phyloP scores from a whole-genome alignment of 2,329 filamentous ascomycete species.

The Fusarium domesticum region DNA sequence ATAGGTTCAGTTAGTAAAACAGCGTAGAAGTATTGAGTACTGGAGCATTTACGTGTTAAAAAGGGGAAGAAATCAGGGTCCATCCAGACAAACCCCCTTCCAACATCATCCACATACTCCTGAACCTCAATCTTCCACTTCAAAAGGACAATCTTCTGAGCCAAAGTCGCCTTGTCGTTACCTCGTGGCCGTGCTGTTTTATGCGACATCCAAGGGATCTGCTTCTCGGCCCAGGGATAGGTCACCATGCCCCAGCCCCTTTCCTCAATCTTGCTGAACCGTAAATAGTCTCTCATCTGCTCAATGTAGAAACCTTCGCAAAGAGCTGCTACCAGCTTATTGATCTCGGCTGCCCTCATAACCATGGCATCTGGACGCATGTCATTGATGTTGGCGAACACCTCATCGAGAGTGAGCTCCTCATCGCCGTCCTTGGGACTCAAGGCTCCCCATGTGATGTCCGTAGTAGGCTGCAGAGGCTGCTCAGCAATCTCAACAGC shows the following conservation, averaged over 20 bases:
- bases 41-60: constrained; percentile 42
- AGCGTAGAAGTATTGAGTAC: background rate
- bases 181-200: constrained; percentile 16
- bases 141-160: constrained; percentile 43
- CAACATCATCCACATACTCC: constrained; percentile 43
- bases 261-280: constrained; percentile 2
- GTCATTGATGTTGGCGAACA: constrained; percentile 46
- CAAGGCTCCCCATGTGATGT: constrained; percentile 34
- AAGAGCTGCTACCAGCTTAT: constrained; percentile 39
- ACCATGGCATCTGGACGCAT: constrained; percentile 44
- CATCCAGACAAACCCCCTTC: constrained; percentile 40
- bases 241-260: constrained; percentile 4
- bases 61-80: constrained; percentile 42
- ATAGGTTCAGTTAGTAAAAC: constrained; percentile 6
- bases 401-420: constrained; percentile 34
- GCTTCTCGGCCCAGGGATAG: constrained; percentile 43
- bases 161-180: constrained; percentile 41
- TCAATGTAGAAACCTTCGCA: constrained; percentile 44
- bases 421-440: constrained; percentile 26
- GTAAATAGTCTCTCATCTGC: constrained; percentile 47
- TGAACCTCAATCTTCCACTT: constrained; percentile 51
- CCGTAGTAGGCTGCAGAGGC: constrained; percentile 3
- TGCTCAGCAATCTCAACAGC: constrained; percentile 20
- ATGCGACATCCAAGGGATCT: constrained; percentile 39
- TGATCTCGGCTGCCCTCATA: constrained; percentile 41